These are phyloP conservation scores for Rhizopus delemar DNA, from an alignment of 371 early-diverging fungal genomes.

Conservation along the genomic window DNA sequence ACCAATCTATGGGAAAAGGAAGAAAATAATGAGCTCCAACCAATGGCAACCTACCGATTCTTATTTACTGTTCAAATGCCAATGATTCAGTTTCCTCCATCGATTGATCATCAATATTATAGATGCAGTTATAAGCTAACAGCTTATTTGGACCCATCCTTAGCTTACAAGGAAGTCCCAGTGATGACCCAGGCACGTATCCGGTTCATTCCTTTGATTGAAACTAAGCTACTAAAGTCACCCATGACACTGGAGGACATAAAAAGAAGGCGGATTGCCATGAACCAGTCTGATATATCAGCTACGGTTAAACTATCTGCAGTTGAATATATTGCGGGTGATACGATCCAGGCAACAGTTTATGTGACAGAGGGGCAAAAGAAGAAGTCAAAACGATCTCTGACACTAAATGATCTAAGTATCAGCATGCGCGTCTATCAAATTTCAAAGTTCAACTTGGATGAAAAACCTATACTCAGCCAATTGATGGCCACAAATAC, in stretches of 20 bases:
- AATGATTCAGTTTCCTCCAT: conserved; percentile 24
- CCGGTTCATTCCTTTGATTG: conserved; percentile 10
- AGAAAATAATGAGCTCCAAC: neutral
- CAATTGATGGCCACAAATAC: conserved; percentile 6
- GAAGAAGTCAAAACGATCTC: neutral
- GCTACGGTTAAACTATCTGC: conserved; percentile 5
- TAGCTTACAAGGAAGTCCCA: conserved; percentile 2
- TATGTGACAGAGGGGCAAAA: neutral
- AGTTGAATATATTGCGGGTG: conserved; percentile 15
- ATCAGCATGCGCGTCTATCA: conserved; percentile 15
- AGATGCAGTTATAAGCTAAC: conserved; percentile 8
- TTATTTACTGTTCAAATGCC: conserved; percentile 24
- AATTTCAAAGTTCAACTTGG: conserved; percentile 8
- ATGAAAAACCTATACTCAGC: conserved; percentile 1
- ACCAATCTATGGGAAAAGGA: conserved; percentile 5
- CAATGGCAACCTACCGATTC: conserved; percentile 6
- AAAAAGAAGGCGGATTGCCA: neutral
- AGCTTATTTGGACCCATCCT: conserved; percentile 8
- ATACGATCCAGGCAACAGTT: conserved; percentile 11
- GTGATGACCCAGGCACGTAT: conserved; percentile 5
- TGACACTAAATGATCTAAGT: neutral
- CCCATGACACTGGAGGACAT: conserved; percentile 6
- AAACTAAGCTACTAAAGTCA: conserved; percentile 8
- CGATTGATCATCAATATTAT: conserved; percentile 12
- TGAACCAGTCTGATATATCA: neutral